Evolutionary conservation across 225 moss, liverwort and hornwort species (phyloP).

Genomic region (Climacium dendroides): DNA sequence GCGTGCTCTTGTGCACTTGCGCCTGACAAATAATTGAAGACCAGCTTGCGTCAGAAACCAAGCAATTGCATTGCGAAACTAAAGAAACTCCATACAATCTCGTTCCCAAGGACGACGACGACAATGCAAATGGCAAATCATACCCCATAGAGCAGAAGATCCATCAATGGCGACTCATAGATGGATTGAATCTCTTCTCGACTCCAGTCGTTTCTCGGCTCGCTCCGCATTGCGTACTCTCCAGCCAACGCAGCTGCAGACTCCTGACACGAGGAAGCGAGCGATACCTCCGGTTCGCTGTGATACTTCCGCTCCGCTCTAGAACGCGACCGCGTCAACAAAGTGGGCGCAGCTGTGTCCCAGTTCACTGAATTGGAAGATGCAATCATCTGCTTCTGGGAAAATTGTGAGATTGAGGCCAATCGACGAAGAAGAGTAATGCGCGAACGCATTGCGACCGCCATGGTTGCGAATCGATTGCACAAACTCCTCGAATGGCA

Average conservation of each 20-base stretch:
- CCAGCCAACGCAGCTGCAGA: conserved; percentile 23
- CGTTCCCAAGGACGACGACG: not conserved
- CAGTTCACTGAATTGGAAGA: not conserved
- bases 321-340: not conserved
- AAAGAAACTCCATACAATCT: not conserved
- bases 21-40: conserved; percentile 24
- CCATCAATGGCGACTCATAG: conserved; percentile 89
- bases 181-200: conserved; percentile 57
- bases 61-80: not conserved
- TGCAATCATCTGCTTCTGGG: not conserved
- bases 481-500: not conserved
- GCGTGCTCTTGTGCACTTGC: conserved; percentile 85
- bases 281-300: not conserved
- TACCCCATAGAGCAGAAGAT: conserved; percentile 88
- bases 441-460: conserved; percentile 14
- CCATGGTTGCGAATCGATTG: conserved; percentile 3
- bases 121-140: not conserved
- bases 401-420: not conserved
- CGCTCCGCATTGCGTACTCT: conserved; percentile 34
- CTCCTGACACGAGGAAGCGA: not conserved
- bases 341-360: not conserved
- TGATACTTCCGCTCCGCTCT: conserved; percentile 7
- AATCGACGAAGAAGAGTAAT: conserved; percentile 6
- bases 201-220: conserved; percentile 50
- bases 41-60: not conserved